Evolutionary conservation across 257 asterid species (phyloP).

Genomic region (Ophiorrhiza pumila): DNA sequence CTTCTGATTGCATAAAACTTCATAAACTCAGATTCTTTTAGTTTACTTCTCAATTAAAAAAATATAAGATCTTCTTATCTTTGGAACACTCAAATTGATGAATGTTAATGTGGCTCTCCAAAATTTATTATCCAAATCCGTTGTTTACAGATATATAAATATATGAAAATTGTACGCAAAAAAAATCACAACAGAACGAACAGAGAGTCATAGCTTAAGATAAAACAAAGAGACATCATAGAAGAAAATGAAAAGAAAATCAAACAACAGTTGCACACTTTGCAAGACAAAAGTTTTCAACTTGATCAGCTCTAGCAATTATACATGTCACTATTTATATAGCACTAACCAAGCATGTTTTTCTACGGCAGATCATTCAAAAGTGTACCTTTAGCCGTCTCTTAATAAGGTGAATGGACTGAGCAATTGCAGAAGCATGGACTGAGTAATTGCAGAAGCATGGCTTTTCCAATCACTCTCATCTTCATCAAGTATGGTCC

Average conservation of each 20-base stretch:
- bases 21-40: not conserved
- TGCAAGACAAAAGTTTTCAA: not conserved
- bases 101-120: not conserved
- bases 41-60: not conserved
- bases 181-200: not conserved
- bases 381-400: conserved; percentile 65
- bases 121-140: not conserved
- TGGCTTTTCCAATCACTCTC: conserved; percentile 92
- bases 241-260: not conserved
- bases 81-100: not conserved
- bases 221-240: not conserved
- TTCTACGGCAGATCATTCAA: not conserved
- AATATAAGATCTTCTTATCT: not conserved
- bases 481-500: conserved; percentile 64
- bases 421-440: conserved; percentile 78
- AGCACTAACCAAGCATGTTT: not conserved
- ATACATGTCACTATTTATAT: not conserved
- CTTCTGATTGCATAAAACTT: not conserved
- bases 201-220: not conserved
- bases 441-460: conserved; percentile 26
- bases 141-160: not conserved
- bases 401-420: conserved; percentile 79
- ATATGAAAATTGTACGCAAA: not conserved
- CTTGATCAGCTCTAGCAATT: not conserved
- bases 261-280: not conserved